Percentiles rank a stretch among this genome's conserved stretches.
These are phyloP conservation scores for Fusarium udum DNA, from an alignment of 2,329 filamentous ascomycete species.

Conservation along the genomic window DNA sequence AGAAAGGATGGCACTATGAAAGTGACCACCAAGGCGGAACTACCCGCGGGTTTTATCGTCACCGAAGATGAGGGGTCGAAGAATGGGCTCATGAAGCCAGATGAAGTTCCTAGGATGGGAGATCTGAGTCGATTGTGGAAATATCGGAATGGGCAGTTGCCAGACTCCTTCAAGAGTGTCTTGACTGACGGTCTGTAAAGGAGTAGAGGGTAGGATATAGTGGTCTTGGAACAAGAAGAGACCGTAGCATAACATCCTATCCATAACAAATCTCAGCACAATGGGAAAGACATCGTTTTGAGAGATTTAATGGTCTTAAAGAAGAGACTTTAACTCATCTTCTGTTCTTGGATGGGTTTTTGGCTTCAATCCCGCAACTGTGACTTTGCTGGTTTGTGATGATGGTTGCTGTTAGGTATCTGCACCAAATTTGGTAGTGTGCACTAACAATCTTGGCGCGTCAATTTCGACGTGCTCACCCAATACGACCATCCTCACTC, in stretches of 20 bases:
- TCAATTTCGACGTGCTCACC: background rate
- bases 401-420: constrained; percentile 5
- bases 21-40: background rate
- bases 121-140: constrained; percentile 20
- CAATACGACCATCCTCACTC: background rate
- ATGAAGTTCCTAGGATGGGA: constrained; percentile 4
- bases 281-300: too few species aligned
- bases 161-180: background rate
- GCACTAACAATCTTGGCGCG: constrained; percentile 13
- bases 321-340: background rate
- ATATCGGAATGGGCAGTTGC: constrained; percentile 3
- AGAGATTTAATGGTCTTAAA: background rate
- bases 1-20: constrained; percentile 7
- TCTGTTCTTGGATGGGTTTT: background rate
- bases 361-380: background rate
- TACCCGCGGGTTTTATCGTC: background rate
- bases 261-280: too few species aligned
- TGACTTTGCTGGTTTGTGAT: background rate
- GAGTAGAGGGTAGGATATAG: too few species aligned
- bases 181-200: background rate
- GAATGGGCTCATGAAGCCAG: background rate
- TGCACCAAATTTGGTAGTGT: background rate
- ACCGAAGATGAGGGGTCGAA: background rate
- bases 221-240: too few species aligned
- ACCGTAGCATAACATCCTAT: too few species aligned